These are phyloP conservation scores for Allium fistulosum DNA, from an alignment of 106 monocot species.

Conservation along the genomic window DNA sequence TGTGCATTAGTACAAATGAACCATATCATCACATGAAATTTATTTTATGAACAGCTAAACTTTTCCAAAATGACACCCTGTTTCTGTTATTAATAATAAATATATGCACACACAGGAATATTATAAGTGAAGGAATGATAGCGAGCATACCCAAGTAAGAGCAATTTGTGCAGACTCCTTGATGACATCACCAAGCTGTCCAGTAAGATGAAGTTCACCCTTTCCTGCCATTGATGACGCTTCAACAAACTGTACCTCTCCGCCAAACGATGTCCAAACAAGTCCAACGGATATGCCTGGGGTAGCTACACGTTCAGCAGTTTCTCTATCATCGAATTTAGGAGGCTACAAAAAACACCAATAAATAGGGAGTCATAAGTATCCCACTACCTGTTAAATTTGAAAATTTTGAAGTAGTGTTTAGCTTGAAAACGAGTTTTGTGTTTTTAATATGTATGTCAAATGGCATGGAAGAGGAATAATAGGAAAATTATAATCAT, in stretches of 20 bases:
- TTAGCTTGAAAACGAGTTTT: no score
- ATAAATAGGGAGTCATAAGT: no score
- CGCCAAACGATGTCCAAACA: slow-evolving; percentile 96
- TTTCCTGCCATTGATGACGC: slow-evolving; percentile 88
- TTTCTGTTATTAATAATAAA: no score
- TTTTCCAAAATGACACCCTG: no score
- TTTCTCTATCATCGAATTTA: slow-evolving; percentile 76
- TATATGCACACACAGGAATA: slow-evolving; percentile 18
- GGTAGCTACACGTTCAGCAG: slow-evolving; percentile 67
- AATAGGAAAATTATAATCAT: no score
- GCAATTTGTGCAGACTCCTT: slow-evolving; percentile 99
- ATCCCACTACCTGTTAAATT: no score
- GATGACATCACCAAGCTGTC: slow-evolving; percentile 99
- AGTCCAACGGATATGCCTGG: slow-evolving; percentile 90
- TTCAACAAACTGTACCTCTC: slow-evolving; percentile 97
- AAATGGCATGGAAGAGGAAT: no score
- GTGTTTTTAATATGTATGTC: no score
- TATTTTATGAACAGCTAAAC: no score
- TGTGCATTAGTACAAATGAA: no score
- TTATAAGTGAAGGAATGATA: not conserved
- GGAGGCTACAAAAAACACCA: slow-evolving; percentile 50
- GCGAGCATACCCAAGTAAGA: slow-evolving; percentile 81
- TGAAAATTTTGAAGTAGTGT: no score
- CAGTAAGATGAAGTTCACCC: slow-evolving; percentile 89
- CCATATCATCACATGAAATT: no score